A percentile compares a stretch with the other conserved stretches of the same genome.
These are phyloP conservation scores for Didymella glomerata DNA, from an alignment of 2,329 filamentous ascomycete species.

Conservation along the genomic window DNA sequence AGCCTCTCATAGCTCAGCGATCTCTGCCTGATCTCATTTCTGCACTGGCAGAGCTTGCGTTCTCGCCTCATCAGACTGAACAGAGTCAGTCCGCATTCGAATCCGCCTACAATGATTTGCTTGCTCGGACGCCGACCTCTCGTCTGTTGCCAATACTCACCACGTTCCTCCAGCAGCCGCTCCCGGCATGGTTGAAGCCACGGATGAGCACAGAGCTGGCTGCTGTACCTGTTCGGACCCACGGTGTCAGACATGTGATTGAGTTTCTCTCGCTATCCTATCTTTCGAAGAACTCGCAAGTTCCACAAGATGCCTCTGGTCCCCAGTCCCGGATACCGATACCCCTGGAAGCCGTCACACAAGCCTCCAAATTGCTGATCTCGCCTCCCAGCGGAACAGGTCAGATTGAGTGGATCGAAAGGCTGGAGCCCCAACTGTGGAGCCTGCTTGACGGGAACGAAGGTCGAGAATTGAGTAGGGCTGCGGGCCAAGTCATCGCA, in stretches of 20 bases:
- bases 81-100: conserved; percentile 24
- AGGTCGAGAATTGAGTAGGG: conserved; percentile 66
- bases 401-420: conserved; percentile 67
- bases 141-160: conserved; percentile 69
- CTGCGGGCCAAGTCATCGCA: conserved; percentile 69
- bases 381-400: conserved; percentile 64
- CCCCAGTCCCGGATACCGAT: conserved; percentile 62
- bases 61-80: conserved; percentile 35
- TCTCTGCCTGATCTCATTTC: conserved; percentile 48
- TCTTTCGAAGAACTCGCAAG: conserved; percentile 59
- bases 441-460: conserved; percentile 68
- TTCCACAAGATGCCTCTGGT: conserved; percentile 38
- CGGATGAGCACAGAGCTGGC: conserved; percentile 67
- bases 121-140: conserved; percentile 57
- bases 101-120: conserved; percentile 28
- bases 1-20: conserved; percentile 49
- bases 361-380: conserved; percentile 69
- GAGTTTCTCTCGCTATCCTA: conserved; percentile 77
- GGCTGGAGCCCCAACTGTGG: conserved; percentile 69
- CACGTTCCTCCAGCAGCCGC: conserved; percentile 68
- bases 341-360: conserved; percentile 71
- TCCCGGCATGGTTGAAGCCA: conserved; percentile 67
- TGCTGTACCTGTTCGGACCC: conserved; percentile 66
- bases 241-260: conserved; percentile 72
- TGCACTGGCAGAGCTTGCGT: conserved; percentile 47